These are phyloP conservation scores for Suillus clintonianus DNA, from an alignment of 768 basidiomycete genomes.

Conservation along the genomic window DNA sequence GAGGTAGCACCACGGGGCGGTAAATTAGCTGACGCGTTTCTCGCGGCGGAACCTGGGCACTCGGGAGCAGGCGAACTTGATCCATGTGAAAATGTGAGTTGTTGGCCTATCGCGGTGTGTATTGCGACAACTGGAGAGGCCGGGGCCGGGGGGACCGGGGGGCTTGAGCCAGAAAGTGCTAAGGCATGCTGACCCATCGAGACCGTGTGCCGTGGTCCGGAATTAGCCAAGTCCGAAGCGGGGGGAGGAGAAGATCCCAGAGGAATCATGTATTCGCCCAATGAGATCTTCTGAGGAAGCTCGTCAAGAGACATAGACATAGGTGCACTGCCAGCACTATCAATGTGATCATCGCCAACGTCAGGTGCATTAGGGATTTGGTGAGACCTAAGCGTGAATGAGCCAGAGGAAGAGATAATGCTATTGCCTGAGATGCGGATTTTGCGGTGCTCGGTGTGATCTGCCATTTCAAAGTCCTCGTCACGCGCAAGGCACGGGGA, in stretches of 20 bases:
- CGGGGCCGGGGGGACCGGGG: neutral
- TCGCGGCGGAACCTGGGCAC: neutral
- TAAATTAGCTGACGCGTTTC: neutral
- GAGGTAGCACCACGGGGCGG: neutral
- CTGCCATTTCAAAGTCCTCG: constrained; percentile 20
- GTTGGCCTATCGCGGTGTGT: neutral
- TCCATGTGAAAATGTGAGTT: neutral
- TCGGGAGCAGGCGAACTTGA: neutral
- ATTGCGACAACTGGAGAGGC: neutral
- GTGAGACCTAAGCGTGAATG: constrained; percentile 22
- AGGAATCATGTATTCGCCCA: constrained; percentile 17
- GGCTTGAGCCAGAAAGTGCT: neutral
- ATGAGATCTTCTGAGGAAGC: neutral
- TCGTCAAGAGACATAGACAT: neutral
- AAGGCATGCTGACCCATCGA: neutral
- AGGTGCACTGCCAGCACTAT: neutral
- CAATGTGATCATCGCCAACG: neutral
- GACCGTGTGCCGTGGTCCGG: neutral
- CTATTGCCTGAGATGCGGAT: constrained; percentile 27
- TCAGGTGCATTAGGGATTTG: neutral
- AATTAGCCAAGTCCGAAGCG: neutral
- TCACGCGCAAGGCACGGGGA: neutral
- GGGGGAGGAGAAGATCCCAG: neutral
- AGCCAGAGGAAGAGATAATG: constrained; percentile 31
- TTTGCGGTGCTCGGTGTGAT: constrained; percentile 6